Percentiles rank a stretch among this genome's conserved stretches.
Conservation (phyloP, 78 protist species). For the Cavenderia fasciculata region DNA sequence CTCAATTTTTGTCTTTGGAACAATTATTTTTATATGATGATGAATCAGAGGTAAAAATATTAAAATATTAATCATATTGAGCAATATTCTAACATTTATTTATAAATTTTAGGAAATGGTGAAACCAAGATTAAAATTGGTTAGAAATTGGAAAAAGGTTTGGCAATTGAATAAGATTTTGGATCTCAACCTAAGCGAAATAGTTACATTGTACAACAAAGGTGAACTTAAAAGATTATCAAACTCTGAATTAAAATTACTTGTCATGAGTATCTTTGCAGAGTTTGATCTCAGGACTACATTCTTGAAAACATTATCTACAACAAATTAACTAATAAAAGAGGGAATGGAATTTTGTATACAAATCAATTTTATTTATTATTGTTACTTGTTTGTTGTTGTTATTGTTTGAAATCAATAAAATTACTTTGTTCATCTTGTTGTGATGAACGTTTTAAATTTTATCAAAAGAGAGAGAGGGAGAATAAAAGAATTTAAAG, state of each 20-base stretch:
- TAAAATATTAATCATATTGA: neutral
- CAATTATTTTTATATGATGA: slow-evolving; percentile 21
- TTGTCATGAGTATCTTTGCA: slow-evolving; percentile 44
- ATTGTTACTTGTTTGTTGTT: neutral
- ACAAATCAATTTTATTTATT: neutral
- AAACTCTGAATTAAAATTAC: slow-evolving; percentile 11
- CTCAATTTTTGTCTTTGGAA: slow-evolving; percentile 1
- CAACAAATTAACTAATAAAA: neutral
- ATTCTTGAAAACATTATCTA: slow-evolving; percentile 8
- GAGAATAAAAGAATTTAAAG: too few relatives aligned
- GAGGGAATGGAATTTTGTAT: neutral
- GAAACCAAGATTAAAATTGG: slow-evolving; percentile 21
- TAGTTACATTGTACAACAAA: slow-evolving; percentile 22
- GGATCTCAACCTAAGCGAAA: slow-evolving; percentile 43
- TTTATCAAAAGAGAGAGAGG: too few relatives aligned
- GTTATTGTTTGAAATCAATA: neutral
- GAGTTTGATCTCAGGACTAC: slow-evolving; percentile 53
- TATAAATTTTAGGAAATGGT: neutral
- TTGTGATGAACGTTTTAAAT: too few relatives aligned
- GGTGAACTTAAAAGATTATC: slow-evolving; percentile 19
- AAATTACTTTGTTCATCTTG: too few relatives aligned
- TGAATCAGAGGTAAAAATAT: slow-evolving; percentile 46
- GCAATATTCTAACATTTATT: neutral
- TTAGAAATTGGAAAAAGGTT: slow-evolving; percentile 52
- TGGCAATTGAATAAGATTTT: slow-evolving; percentile 51